Evolutionary conservation across 2,329 filamentous ascomycete species (phyloP).

Genomic region (Penicillium sp.): DNA sequence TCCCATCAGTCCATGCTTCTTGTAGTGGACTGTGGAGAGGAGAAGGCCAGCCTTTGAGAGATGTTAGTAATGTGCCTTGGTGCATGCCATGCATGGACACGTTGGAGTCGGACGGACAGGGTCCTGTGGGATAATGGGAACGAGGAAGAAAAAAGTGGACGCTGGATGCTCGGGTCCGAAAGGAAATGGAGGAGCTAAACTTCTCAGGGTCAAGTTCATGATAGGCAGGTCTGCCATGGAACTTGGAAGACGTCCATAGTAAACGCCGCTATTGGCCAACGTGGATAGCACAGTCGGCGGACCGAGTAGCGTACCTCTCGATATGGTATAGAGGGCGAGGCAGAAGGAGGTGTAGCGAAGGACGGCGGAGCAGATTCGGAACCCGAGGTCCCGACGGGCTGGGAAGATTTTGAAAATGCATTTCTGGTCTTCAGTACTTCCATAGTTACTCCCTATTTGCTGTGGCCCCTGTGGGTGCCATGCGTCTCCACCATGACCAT

Average conservation of each 20-base stretch:
- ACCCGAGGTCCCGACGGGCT: conserved; percentile 11
- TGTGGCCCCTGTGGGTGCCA: not conserved
- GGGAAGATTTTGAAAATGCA: too few relatives aligned
- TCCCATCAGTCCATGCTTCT: not conserved
- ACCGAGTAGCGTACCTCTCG: not conserved
- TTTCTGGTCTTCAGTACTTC: too few relatives aligned
- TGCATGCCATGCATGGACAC: not conserved
- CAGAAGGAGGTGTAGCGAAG: not conserved
- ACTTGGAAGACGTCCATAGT: not conserved
- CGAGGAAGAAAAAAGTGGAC: conserved; percentile 6
- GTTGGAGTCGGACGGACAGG: not conserved
- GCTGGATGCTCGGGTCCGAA: conserved; percentile 9
- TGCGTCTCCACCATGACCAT: conserved; percentile 10
- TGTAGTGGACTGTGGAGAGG: not conserved
- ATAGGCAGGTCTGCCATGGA: not conserved
- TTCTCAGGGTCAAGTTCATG: not conserved
- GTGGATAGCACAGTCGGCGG: conserved; percentile 6
- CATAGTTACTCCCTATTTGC: conserved; percentile 5
- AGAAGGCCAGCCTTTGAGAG: not conserved
- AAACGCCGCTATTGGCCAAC: conserved; percentile 2
- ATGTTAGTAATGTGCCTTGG: too few relatives aligned
- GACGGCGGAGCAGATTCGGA: conserved; percentile 11
- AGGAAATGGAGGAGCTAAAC: not conserved
- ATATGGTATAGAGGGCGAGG: conserved; percentile 8
- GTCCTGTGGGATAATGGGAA: not conserved